These are phyloP conservation scores for Solanum hybrid DNA, from an alignment of 305 asterid species.

Conservation along the genomic window DNA sequence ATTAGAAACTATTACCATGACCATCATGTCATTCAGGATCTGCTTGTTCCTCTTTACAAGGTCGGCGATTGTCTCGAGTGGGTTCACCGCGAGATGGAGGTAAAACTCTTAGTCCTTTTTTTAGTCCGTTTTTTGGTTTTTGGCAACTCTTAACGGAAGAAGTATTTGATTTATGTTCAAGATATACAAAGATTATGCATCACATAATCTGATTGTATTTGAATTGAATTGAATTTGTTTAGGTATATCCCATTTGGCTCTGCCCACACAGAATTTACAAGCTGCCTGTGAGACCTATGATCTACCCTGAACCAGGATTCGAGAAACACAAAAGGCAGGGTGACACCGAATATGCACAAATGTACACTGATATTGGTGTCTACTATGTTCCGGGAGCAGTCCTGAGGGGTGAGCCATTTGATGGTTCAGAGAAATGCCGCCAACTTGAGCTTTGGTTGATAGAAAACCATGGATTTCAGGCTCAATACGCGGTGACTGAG, in stretches of 20 bases:
- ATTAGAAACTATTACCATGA: conserved; percentile 85
- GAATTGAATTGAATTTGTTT: conserved; percentile 12
- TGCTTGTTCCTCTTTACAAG: conserved; percentile 90
- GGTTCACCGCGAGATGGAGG: conserved; percentile 96
- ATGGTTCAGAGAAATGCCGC: conserved; percentile 71
- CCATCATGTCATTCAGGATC: conserved; percentile 92
- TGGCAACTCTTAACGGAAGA: neutral
- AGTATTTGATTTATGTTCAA: no score
- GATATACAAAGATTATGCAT: neutral
- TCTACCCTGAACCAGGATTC: conserved; percentile 83
- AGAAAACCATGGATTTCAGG: conserved; percentile 84
- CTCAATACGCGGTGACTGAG: conserved; percentile 91
- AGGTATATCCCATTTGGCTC: conserved; percentile 87
- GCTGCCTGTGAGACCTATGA: conserved; percentile 68
- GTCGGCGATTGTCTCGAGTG: conserved; percentile 87
- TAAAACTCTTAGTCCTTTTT: conserved; percentile 5
- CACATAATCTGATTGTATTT: neutral
- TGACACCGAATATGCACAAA: conserved; percentile 71
- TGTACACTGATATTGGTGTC: conserved; percentile 84
- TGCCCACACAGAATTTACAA: conserved; percentile 81
- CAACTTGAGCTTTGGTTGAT: conserved; percentile 74
- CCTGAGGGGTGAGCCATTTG: conserved; percentile 71
- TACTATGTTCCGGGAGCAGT: conserved; percentile 92
- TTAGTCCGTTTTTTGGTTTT: neutral
- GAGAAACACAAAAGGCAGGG: conserved; percentile 76